Evolutionary conservation across 352 stramenopile species (phyloP), one percentile per base, ranked within the genome.

Genomic region (Phytopythium boreale): DNA sequence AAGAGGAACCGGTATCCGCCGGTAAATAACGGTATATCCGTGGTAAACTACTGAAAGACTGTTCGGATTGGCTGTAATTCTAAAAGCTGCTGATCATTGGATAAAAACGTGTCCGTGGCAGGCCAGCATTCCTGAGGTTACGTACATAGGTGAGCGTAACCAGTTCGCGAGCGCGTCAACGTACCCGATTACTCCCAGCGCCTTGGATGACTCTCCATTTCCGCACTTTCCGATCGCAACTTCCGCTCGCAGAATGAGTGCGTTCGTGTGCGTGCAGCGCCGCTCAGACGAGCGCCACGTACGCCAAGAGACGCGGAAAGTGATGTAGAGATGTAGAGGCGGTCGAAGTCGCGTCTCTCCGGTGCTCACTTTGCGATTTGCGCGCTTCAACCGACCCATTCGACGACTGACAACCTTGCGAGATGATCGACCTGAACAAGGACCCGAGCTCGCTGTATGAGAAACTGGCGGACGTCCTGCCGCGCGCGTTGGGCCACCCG

Each of bases 361-460:
- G 27, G 14, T 10, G 6, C 19, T 19, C 51, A 58, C 29, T 58
- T 41, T 43, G 19, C 20, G 34, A 44, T 43, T 58, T 44, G 51
- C 51, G 29, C 51, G 11, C 51, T 31, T 29, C 51, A 10, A 58
- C 9, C 29, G 4, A 51, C n/a, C 2, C 7, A 50, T 4, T 14
- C 12, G 5, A 37, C 26, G 19, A 15, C 55, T 19, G 2, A 27
- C 55, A 20, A 36, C 36, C 9, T 3, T 8, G 9, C 22, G 12
- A 22, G 8, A 61, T 61, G 46, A 11, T 57, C n/a, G 39, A 70
- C 24, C 55, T 71, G 62, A 58, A 55, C 27, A 63, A 77, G 27
- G 72, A 71, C 19, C 51, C 67, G 5, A 31, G 55, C 20, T 49
- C 60, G 20, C 67, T 80, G 8, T 29, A 71, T 43, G 56, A 66